phyloP scores from a whole-genome alignment of 2,329 filamentous ascomycete genomes.

The Xylariales sp. region DNA sequence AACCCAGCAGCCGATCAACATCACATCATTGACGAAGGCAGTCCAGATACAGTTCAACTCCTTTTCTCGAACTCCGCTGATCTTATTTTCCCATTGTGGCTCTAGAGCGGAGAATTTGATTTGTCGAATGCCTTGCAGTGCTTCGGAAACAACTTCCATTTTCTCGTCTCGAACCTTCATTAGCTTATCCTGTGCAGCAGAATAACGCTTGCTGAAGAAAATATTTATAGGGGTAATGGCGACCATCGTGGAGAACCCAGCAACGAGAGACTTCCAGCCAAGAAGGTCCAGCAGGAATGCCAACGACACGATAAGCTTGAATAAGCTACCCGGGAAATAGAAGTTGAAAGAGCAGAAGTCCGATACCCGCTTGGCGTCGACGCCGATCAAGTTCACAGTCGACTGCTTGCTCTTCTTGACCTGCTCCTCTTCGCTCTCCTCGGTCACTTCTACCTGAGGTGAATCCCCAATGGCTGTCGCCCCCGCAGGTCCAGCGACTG shows the following conservation, averaged over 20 bases:
- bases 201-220: constrained; percentile 60
- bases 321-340: constrained; percentile 56
- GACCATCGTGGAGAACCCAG: constrained; percentile 60
- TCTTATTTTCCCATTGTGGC: constrained; percentile 67
- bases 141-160: constrained; percentile 70
- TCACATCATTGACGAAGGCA: constrained; percentile 59
- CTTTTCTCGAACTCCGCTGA: constrained; percentile 57
- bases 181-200: constrained; percentile 59
- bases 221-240: constrained; percentile 66
- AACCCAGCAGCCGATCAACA: constrained; percentile 65
- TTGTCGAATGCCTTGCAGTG: constrained; percentile 72
- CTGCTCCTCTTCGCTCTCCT: constrained; percentile 43
- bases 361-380: constrained; percentile 65
- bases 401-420: constrained; percentile 57
- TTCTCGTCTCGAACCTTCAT: constrained; percentile 77
- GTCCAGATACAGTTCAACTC: constrained; percentile 65
- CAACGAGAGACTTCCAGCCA: constrained; percentile 64
- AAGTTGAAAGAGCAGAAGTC: constrained; percentile 65
- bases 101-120: constrained; percentile 82
- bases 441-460: constrained; percentile 30
- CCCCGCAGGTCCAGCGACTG: constrained; percentile 21
- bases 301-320: constrained; percentile 62
- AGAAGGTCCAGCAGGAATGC: constrained; percentile 63
- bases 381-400: constrained; percentile 74
- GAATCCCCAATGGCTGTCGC: constrained; percentile 24